These are phyloP conservation scores for Typha latifolia DNA, from an alignment of 176 grass and related monocot species.

Conservation along the genomic window DNA sequence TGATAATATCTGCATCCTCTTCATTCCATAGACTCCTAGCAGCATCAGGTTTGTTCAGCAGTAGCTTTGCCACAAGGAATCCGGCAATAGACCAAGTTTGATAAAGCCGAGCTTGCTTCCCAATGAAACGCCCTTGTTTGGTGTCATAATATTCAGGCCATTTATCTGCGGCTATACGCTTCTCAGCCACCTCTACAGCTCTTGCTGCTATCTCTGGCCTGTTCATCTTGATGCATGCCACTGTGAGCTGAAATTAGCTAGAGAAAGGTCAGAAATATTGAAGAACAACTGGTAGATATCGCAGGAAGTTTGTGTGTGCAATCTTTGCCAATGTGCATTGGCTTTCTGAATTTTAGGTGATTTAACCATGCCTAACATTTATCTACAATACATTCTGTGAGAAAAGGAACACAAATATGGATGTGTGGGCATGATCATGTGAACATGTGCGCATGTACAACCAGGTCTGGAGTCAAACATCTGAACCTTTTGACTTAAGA, in stretches of 20 bases:
- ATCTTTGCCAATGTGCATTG: too few relatives aligned
- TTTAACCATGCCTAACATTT: too few relatives aligned
- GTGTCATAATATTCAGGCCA: conserved; percentile 94
- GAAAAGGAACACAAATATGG: too few relatives aligned
- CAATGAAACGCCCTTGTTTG: conserved; percentile 66
- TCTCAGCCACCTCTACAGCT: conserved; percentile 69
- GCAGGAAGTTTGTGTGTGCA: neutral
- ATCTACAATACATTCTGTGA: too few relatives aligned
- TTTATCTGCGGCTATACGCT: conserved; percentile 49
- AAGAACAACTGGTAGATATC: neutral
- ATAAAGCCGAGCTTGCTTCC: conserved; percentile 66
- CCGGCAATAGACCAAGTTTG: conserved; percentile 88
- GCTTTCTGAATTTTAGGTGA: too few relatives aligned
- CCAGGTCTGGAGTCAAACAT: too few relatives aligned
- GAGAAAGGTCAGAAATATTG: conserved; percentile 1
- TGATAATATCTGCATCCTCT: conserved; percentile 74
- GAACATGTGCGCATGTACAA: too few relatives aligned
- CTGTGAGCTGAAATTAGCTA: conserved; percentile 48
- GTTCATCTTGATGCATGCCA: conserved; percentile 86
- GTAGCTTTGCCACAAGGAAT: conserved; percentile 59
- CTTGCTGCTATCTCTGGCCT: conserved; percentile 68
- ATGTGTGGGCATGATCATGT: too few relatives aligned
- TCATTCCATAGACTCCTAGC: conserved; percentile 80
- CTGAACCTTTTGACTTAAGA: too few relatives aligned
- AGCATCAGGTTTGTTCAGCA: conserved; percentile 66